Percentiles rank a stretch among this genome's conserved stretches.
Evolutionary conservation across 108 stramenopile genomes (phyloP).

Genomic region (Conticribra weissflogii): DNA sequence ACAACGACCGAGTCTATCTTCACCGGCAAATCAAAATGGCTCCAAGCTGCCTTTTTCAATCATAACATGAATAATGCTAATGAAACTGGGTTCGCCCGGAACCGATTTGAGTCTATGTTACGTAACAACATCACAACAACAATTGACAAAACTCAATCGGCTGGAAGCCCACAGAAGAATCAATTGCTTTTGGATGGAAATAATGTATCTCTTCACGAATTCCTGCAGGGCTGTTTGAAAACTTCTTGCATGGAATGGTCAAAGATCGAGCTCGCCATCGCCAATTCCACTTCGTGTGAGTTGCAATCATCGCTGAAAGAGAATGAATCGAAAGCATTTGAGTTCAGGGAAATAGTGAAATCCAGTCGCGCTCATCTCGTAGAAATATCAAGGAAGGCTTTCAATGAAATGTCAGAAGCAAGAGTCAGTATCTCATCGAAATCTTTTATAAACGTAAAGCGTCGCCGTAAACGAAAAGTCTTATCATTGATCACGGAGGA

Average conservation of each 20-base stretch:
- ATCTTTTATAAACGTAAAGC: not conserved
- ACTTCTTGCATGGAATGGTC: slow-evolving; percentile 3
- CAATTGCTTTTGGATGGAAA: not conserved
- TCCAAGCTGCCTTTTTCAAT: slow-evolving; percentile 18
- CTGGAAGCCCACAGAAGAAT: not conserved
- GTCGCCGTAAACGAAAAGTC: not conserved
- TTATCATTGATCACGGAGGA: slow-evolving; percentile 5
- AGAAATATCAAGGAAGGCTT: not conserved
- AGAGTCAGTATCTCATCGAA: not conserved
- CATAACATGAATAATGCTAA: slow-evolving; percentile 3
- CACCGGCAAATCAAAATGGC: slow-evolving; percentile 17
- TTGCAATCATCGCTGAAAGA: slow-evolving; percentile 2
- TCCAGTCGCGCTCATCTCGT: not conserved
- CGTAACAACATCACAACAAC: slow-evolving; percentile 14
- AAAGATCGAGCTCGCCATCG: slow-evolving; percentile 4
- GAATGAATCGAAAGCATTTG: not conserved
- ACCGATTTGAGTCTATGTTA: slow-evolving; percentile 24
- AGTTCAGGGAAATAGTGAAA: not conserved
- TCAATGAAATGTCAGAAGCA: not conserved
- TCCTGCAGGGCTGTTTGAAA: too few relatives aligned
- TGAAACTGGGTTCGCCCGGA: not conserved
- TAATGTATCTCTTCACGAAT: too few relatives aligned
- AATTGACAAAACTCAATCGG: not conserved
- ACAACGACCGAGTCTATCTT: slow-evolving; percentile 10
- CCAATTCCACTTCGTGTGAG: not conserved